Evolutionary conservation across 495 filamentous ascomycete species (phyloP).

Genomic region (Penicillium ucsense): DNA sequence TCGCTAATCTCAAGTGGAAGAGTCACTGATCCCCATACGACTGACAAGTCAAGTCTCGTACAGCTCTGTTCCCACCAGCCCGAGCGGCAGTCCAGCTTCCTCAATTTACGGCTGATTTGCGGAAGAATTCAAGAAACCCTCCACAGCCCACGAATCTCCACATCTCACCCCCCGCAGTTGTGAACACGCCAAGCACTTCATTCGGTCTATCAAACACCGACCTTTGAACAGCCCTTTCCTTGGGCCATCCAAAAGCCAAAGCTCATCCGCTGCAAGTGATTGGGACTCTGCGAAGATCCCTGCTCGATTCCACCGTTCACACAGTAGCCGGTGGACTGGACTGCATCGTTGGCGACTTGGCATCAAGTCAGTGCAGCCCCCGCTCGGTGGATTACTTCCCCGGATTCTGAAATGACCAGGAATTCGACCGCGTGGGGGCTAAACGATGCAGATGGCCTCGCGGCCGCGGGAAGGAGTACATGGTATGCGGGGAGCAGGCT

Average conservation of each 20-base stretch:
- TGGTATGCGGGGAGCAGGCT: too few species aligned
- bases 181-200: constrained; percentile 1
- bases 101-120: constrained; percentile 6
- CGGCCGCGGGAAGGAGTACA: too few species aligned
- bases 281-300: neutral
- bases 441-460: too few species aligned
- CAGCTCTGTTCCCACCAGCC: too few species aligned
- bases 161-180: constrained; percentile 6
- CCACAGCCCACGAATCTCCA: neutral
- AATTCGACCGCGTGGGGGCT: neutral
- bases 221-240: neutral
- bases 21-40: too few species aligned
- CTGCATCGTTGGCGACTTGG: neutral
- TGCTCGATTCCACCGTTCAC: neutral
- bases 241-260: neutral
- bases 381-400: constrained; percentile 13
- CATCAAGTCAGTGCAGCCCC: neutral
- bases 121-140: constrained; percentile 3
- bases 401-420: constrained; percentile 3
- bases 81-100: neutral
- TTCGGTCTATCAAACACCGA: constrained; percentile 7
- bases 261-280: neutral
- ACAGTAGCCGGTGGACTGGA: neutral
- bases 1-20: too few species aligned
- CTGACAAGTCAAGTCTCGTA: too few species aligned